These are phyloP conservation scores for Salvia splendens DNA, from an alignment of 257 asterid genomes.

Conservation along the genomic window DNA sequence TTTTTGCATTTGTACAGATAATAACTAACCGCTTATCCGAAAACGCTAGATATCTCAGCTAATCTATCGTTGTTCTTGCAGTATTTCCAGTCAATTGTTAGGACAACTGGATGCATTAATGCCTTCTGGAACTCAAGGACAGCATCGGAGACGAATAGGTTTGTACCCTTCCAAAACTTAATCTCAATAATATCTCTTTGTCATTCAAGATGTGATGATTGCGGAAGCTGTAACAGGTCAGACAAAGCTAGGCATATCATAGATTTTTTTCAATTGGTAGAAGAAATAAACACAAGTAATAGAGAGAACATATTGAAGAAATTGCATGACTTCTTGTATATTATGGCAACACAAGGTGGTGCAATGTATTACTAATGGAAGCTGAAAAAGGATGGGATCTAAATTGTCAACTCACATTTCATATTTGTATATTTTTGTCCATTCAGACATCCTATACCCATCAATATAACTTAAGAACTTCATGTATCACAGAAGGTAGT, in stretches of 20 bases:
- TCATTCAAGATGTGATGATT: slow-evolving; percentile 6
- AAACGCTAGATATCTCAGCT: slow-evolving; percentile 19
- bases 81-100: slow-evolving; percentile 73
- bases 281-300: neutral
- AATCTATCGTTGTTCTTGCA: slow-evolving; percentile 41
- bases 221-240: slow-evolving; percentile 6
- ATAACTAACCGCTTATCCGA: neutral
- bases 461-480: slow-evolving; percentile 34
- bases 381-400: slow-evolving; percentile 26
- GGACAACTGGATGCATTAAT: slow-evolving; percentile 71
- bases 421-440: slow-evolving; percentile 3
- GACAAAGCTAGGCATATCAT: slow-evolving; percentile 5
- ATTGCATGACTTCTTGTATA: neutral
- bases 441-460: slow-evolving; percentile 6
- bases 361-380: slow-evolving; percentile 3
- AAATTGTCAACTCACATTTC: neutral
- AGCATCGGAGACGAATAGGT: slow-evolving; percentile 88
- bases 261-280: neutral
- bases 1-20: neutral
- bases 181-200: neutral
- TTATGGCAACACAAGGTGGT: slow-evolving; percentile 8
- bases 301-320: slow-evolving; percentile 16
- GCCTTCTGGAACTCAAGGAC: slow-evolving; percentile 82
- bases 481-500: slow-evolving; percentile 61
- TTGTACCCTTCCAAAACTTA: slow-evolving; percentile 33